phyloP scores from a whole-genome alignment of 164 flowering plant species.

The Nymphaea colorata region DNA sequence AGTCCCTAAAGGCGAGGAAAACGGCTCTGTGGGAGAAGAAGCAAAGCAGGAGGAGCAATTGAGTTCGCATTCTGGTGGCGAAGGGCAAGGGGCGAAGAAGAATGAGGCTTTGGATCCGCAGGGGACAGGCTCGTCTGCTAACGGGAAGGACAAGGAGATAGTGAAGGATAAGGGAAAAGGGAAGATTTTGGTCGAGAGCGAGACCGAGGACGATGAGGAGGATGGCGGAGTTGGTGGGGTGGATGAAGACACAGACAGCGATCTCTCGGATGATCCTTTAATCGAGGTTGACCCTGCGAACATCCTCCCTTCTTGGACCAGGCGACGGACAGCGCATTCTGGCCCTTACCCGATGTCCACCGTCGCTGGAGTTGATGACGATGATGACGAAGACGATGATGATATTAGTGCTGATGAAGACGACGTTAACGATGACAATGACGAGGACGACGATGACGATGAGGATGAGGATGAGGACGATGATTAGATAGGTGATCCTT shows the following conservation, averaged over 20 bases:
- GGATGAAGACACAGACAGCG: slow-evolving; percentile 26
- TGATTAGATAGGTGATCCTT: not conserved
- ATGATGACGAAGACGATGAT: slow-evolving; percentile 30
- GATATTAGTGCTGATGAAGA: not conserved
- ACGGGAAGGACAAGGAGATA: slow-evolving; percentile 55
- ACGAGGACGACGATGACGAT: not conserved
- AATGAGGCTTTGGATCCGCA: slow-evolving; percentile 6
- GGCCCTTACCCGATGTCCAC: slow-evolving; percentile 35
- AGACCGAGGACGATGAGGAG: slow-evolving; percentile 21
- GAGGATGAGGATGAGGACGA: not conserved
- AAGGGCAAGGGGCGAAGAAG: slow-evolving; percentile 16
- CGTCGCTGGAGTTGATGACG: slow-evolving; percentile 21
- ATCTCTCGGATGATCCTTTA: slow-evolving; percentile 68
- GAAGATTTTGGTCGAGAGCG: slow-evolving; percentile 26
- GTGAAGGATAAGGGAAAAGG: slow-evolving; percentile 48
- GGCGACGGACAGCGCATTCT: slow-evolving; percentile 33
- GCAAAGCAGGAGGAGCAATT: slow-evolving; percentile 9
- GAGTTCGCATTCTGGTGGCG: slow-evolving; percentile 10
- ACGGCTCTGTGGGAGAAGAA: slow-evolving; percentile 7
- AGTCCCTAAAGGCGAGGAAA: slow-evolving; percentile 6
- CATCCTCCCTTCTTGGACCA: slow-evolving; percentile 74
- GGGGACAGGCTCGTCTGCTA: slow-evolving; percentile 1
- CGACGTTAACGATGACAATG: not conserved
- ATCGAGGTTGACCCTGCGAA: slow-evolving; percentile 80
- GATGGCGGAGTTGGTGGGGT: slow-evolving; percentile 14